These are phyloP conservation scores for Pythium pyrilobum DNA, from an alignment of 352 stramenopile species.

Conservation along the genomic window DNA sequence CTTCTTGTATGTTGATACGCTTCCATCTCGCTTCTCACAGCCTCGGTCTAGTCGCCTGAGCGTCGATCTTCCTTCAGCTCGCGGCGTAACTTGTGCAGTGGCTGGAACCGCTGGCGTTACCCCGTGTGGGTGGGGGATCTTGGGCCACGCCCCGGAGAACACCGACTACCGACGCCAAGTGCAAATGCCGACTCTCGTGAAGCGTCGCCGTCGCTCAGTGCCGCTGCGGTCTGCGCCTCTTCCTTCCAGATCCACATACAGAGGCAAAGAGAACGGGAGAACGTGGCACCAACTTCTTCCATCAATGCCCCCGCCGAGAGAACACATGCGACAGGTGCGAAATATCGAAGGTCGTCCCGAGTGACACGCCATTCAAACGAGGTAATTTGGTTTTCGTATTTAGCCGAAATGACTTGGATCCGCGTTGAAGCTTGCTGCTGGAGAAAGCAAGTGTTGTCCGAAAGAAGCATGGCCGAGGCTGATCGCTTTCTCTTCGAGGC, in stretches of 20 bases:
- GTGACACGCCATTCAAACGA: no score
- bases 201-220: conserved; percentile 1
- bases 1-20: not conserved
- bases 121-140: not conserved
- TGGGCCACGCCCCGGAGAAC: no score
- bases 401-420: not conserved
- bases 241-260: no score
- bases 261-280: not conserved
- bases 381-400: conserved; percentile 2
- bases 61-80: conserved; percentile 5
- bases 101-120: conserved; percentile 26
- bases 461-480: conserved; percentile 17
- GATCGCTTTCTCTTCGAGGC: conserved; percentile 23
- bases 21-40: no score
- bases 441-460: not conserved
- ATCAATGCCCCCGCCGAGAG: no score
- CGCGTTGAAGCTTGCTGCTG: conserved; percentile 6
- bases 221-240: not conserved
- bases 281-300: not conserved
- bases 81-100: conserved; percentile 16
- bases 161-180: no score
- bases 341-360: no score
- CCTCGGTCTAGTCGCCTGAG: no score
- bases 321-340: no score
- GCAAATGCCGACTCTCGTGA: no score